phyloP scores from a whole-genome alignment of 2,329 filamentous ascomycete genomes.

The Pseudocercospora pini-densiflorae region DNA sequence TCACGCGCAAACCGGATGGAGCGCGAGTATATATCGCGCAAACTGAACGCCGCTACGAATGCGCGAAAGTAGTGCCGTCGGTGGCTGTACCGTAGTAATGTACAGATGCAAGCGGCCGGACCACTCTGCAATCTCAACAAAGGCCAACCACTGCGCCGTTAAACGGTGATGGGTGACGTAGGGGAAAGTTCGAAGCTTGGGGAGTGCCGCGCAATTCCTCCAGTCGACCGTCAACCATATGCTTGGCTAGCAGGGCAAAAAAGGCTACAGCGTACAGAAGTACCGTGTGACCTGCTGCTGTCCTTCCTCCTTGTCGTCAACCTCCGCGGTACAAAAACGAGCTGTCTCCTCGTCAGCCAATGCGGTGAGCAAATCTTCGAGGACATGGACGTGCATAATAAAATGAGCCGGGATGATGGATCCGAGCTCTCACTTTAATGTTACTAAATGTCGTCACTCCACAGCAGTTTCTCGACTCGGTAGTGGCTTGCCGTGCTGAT shows the following conservation, averaged over 20 bases:
- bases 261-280: background rate
- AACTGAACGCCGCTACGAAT: background rate
- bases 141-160: conserved; percentile 8
- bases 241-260: background rate
- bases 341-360: background rate
- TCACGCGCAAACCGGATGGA: background rate
- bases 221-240: background rate
- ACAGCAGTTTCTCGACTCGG: background rate
- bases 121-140: conserved; percentile 9
- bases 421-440: background rate
- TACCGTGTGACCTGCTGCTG: background rate
- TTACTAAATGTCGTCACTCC: background rate
- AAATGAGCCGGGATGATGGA: background rate
- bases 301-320: background rate
- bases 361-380: background rate
- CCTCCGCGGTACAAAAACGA: background rate
- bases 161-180: conserved; percentile 1
- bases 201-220: conserved; percentile 2
- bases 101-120: conserved; percentile 4
- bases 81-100: background rate
- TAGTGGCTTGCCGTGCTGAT: conserved; percentile 1
- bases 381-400: background rate
- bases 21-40: background rate
- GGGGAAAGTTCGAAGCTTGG: background rate
- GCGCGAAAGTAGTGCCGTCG: background rate